Percentiles rank a stretch among this genome's conserved stretches.
Evolutionary conservation across 306 rosid species (phyloP).

Genomic region (peach (Prunus persica)): Prunus_persica_NCBIv2 NC_034012.1:2634501-2635000

Average conservation of each 20-base stretch:
- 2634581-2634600: slow-evolving; percentile 45
- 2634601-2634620: slow-evolving; percentile 49
- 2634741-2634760: not conserved
- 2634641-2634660: not conserved
- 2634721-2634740: not conserved
- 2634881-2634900: slow-evolving; percentile 69
- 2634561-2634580: slow-evolving; percentile 53
- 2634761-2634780: not conserved
- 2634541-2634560: slow-evolving; percentile 61
- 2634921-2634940: slow-evolving; percentile 41
- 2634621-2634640: not conserved
- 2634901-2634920: slow-evolving; percentile 60
- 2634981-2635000: slow-evolving; percentile 43
- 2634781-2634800: not conserved
- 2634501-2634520: slow-evolving; percentile 73
- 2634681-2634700: too few relatives aligned
- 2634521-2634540: slow-evolving; percentile 75
- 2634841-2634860: slow-evolving; percentile 44
- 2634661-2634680: not conserved
- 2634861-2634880: slow-evolving; percentile 55
- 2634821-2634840: slow-evolving; percentile 43
- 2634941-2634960: slow-evolving; percentile 35
- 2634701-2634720: too few relatives aligned
- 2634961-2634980: slow-evolving; percentile 44
- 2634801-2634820: slow-evolving; percentile 3